Evolutionary conservation across 2,329 filamentous ascomycete genomes (phyloP), one percentile per base, ranked within the genome.

Genomic region (Fusarium keratoplasticum): DNA sequence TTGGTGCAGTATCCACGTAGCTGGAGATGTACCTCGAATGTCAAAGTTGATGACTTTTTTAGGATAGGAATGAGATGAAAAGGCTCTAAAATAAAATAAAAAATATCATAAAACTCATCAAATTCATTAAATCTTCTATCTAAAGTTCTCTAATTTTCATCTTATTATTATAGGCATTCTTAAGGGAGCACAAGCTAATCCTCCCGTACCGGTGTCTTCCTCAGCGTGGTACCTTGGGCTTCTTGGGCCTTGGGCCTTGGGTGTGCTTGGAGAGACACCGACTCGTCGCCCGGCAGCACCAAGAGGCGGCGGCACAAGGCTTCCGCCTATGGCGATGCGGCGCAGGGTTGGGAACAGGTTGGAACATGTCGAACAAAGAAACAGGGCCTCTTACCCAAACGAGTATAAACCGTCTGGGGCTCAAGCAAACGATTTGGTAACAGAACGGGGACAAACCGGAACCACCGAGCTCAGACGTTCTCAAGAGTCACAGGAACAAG

Each of bases 391-490:
- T 76, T 71, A 64, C 76, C 64, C 20, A 40, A 76, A 73, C 2
- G 31, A 70, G 76, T 62, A 74, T 74, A 64, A 50, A n/a, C 33
- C 25, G 50, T 22, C 69, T 68, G 67, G 73, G 70, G 66, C 62
- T 67, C 64, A 68, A 38, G 70, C 52, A 78, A 78, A 72, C 76
- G 73, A 78, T 78, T 77, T 78, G 67, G 76, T 78, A 78, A 78
- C 68, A 77, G 75, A 65, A 61, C 66, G 70, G 67, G 75, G 71
- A 77, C 72, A 76, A 72, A 74, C 71, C 76, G 76, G 76, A 72
- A 68, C 64, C 62, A 69, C 73, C 76, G 73, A 75, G 52, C 44
- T 55, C 67, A 69, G 66, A 57, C 52, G 13, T 36, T 55, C 27
- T 54, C 20, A 33, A 64, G 67, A 72, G 67, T 71, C 71, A 72